Percentiles rank a stretch among this genome's conserved stretches.
Conservation (phyloP, 208 protist species). For the Trypanosoma cruzi region DNA sequence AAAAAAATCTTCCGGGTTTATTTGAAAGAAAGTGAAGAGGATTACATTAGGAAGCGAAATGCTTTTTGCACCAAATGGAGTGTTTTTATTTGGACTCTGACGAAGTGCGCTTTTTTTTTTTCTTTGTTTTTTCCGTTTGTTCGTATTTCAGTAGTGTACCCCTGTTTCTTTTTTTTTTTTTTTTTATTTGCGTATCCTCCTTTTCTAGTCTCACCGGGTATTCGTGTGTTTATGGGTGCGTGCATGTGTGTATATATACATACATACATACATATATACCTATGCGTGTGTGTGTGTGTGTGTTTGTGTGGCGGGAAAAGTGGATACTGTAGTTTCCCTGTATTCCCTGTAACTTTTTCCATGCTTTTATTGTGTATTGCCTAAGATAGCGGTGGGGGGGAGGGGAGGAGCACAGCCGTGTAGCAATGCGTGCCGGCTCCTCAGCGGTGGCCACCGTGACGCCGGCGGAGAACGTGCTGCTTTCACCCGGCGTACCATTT, state of each 20-base stretch:
- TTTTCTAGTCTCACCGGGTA: not conserved
- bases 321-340: not conserved
- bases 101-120: constrained; percentile 1
- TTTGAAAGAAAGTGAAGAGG: too few species aligned
- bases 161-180: too few species aligned
- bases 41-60: too few species aligned
- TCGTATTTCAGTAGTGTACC: too few species aligned
- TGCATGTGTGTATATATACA: constrained; percentile 24
- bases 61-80: not conserved
- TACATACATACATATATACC: constrained; percentile 5
- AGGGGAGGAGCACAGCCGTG: not conserved
- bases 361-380: not conserved
- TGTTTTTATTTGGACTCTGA: too few species aligned
- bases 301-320: not conserved
- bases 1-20: too few species aligned
- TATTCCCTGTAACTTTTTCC: not conserved
- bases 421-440: not conserved
- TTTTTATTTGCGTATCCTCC: not conserved
- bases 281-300: constrained; percentile 5
- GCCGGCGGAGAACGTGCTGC: not conserved
- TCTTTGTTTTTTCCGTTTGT: constrained; percentile 11
- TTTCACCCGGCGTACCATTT: not conserved
- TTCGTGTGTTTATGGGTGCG: too few species aligned
- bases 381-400: not conserved
- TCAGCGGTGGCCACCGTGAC: not conserved